Percentiles rank a stretch among this genome's conserved stretches.
Conservation (phyloP, 257 asterid species). For the Solanum chilense region DNA sequence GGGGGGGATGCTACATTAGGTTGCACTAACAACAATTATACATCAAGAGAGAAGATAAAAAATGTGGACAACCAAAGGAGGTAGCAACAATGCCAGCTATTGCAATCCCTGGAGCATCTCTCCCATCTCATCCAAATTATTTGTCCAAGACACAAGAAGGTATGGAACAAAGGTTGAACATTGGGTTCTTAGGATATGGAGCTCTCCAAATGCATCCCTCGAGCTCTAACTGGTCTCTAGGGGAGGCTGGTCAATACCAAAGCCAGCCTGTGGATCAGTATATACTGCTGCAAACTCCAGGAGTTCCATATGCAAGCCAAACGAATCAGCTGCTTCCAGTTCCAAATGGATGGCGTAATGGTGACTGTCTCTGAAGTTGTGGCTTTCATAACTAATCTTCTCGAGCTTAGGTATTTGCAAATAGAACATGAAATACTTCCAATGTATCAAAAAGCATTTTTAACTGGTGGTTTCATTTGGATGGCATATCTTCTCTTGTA, state of each 20-base stretch:
- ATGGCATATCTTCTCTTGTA: constrained; percentile 27
- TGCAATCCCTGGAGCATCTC: constrained; percentile 74
- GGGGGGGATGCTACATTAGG: constrained; percentile 74
- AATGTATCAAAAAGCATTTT: not conserved
- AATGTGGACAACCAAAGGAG: constrained; percentile 93
- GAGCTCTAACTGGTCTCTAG: constrained; percentile 52
- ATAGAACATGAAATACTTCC: not conserved
- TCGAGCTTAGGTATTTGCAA: constrained; percentile 43
- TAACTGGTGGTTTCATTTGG: not conserved
- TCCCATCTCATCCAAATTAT: constrained; percentile 70
- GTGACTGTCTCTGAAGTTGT: constrained; percentile 83
- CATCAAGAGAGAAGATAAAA: constrained; percentile 93
- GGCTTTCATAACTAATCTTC: constrained; percentile 91
- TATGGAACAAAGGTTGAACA: constrained; percentile 35
- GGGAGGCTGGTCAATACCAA: constrained; percentile 36
- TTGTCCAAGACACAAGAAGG: constrained; percentile 73
- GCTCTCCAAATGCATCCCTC: constrained; percentile 46
- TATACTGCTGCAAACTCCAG: constrained; percentile 44
- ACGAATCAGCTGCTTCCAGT: constrained; percentile 29
- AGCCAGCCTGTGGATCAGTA: constrained; percentile 25
- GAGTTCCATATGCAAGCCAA: constrained; percentile 30
- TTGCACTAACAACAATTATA: constrained; percentile 99
- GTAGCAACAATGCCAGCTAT: constrained; percentile 90
- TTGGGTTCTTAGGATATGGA: constrained; percentile 24
- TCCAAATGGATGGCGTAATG: constrained; percentile 72